Evolutionary conservation across 176 grass and related monocot genomes (phyloP).

Genomic region (bread wheat (Triticum aestivum)): IWGSC_CS_RefSeq_v2.1 NC_057799.1:500200768-500201267

Average conservation of each 20-base stretch:
- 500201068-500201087: too few species aligned
- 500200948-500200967: neutral
- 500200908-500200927: neutral
- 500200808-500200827: neutral
- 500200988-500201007: neutral
- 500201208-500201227: neutral
- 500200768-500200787: neutral
- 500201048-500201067: neutral
- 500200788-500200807: too few species aligned
- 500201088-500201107: too few species aligned
- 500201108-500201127: too few species aligned
- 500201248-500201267: neutral
- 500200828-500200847: constrained; percentile 38
- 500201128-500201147: neutral
- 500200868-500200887: neutral
- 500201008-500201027: neutral
- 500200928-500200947: neutral
- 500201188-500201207: neutral
- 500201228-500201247: neutral
- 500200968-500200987: neutral
- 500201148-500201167: neutral
- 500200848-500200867: neutral
- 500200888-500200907: neutral
- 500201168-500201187: neutral
- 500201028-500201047: neutral